These are phyloP conservation scores for Penicillium thymicola DNA, from an alignment of 2,329 filamentous ascomycete genomes.

Conservation along the genomic window DNA sequence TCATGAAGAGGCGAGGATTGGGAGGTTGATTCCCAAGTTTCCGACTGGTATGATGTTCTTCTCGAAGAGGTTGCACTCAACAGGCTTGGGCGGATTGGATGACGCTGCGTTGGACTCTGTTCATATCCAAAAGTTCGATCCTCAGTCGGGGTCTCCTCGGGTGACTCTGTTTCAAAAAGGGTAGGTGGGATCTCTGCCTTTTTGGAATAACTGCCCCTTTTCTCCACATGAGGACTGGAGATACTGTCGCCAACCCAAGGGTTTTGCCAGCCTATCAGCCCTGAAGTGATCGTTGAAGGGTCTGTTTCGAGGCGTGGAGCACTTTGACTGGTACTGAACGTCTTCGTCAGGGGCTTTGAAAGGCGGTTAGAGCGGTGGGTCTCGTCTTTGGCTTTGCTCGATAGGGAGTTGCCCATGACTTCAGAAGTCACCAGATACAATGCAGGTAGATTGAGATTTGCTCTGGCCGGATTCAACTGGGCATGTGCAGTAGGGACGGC, in stretches of 20 bases:
- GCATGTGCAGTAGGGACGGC: neutral
- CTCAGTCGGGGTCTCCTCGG: neutral
- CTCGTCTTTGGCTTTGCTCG: constrained; percentile 32
- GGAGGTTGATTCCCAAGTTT: constrained; percentile 11
- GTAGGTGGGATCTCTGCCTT: constrained; percentile 16
- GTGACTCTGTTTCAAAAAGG: constrained; percentile 14
- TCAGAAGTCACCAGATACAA: constrained; percentile 6
- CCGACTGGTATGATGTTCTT: constrained; percentile 24
- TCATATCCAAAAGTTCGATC: neutral
- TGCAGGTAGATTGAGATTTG: constrained; percentile 12
- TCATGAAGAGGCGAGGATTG: constrained; percentile 14
- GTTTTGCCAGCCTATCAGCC: constrained; percentile 32
- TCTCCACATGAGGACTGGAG: constrained; percentile 11
- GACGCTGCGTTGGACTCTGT: neutral
- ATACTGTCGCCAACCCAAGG: constrained; percentile 33
- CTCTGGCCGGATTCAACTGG: constrained; percentile 3
- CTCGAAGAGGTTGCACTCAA: constrained; percentile 17
- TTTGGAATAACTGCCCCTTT: constrained; percentile 10
- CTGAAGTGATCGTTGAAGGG: constrained; percentile 7
- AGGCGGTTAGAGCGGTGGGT: constrained; percentile 35
- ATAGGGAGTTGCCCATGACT: constrained; percentile 39
- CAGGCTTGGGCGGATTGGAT: constrained; percentile 10
- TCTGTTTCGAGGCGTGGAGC: constrained; percentile 13
- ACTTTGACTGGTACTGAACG: constrained; percentile 13
- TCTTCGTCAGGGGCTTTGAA: constrained; percentile 36